Conservation (phyloP, 2,329 filamentous ascomycete species). For the Aspergillus caelatus region DNA sequence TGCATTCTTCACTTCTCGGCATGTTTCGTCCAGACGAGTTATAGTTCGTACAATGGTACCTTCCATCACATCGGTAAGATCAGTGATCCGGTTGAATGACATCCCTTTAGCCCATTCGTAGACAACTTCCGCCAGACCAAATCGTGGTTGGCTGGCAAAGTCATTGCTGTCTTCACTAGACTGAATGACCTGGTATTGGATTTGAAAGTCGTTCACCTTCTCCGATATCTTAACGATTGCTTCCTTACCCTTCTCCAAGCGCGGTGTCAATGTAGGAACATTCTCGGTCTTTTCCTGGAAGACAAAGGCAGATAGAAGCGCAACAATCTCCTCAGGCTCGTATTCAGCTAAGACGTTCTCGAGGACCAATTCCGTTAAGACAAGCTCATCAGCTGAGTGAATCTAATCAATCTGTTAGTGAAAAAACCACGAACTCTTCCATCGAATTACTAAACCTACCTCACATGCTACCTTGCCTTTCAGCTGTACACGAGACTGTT, state of each 20-base stretch:
- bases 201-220: conserved; percentile 88
- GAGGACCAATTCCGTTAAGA: conserved; percentile 91
- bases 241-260: conserved; percentile 77
- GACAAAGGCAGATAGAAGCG: conserved; percentile 89
- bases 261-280: conserved; percentile 77
- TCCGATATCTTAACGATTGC: conserved; percentile 89
- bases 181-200: conserved; percentile 87
- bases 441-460: conserved; percentile 37
- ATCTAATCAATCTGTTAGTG: conserved; percentile 53
- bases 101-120: conserved; percentile 98
- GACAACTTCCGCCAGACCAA: conserved; percentile 94
- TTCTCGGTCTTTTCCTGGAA: conserved; percentile 95
- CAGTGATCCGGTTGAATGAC: conserved; percentile 97
- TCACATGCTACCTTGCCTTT: conserved; percentile 99
- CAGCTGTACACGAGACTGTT: conserved; percentile 81
- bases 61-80: conserved; percentile 93
- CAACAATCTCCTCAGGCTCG: conserved; percentile 94
- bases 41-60: conserved; percentile 97
- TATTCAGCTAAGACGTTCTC: conserved; percentile 96
- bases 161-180: conserved; percentile 89
- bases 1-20: conserved; percentile 95
- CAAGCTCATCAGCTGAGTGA: conserved; percentile 93
- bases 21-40: conserved; percentile 91
- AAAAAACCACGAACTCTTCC: conserved; percentile 4
- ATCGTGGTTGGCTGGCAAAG: conserved; percentile 82